A percentile compares a stretch with the other conserved stretches of the same genome.
Conservation (phyloP, 805 yeast genomes). For the Vanderwaltozyma yarrowii region DNA sequence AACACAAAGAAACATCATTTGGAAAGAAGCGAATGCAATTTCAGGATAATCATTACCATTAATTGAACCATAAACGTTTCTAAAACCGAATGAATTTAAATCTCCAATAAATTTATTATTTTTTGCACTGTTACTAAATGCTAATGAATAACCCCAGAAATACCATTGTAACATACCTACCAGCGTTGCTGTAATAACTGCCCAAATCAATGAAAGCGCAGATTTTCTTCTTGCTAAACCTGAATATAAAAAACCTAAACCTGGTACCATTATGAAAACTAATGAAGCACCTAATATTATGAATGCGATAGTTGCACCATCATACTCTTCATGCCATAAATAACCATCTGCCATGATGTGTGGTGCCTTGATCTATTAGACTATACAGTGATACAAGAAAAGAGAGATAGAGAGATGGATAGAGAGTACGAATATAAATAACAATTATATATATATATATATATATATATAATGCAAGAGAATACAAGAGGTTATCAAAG, state of each 20-base stretch:
- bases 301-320: constrained; percentile 38
- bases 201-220: constrained; percentile 82
- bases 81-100: constrained; percentile 70
- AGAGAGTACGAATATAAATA: no score
- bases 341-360: constrained; percentile 7
- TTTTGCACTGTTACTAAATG: constrained; percentile 65
- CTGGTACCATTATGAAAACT: constrained; percentile 90
- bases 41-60: constrained; percentile 48
- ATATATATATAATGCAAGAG: no score
- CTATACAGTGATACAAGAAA: no score
- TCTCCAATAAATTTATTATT: constrained; percentile 83
- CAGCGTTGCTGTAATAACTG: constrained; percentile 59
- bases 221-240: constrained; percentile 86
- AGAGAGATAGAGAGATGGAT: no score
- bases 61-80: constrained; percentile 47
- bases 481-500: no score
- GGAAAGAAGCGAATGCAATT: constrained; percentile 75
- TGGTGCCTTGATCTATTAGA: no score
- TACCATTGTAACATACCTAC: constrained; percentile 87
- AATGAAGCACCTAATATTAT: constrained; percentile 54
- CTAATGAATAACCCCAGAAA: constrained; percentile 95
- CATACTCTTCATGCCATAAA: constrained; percentile 31
- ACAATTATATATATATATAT: no score
- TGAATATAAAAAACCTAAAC: constrained; percentile 83
- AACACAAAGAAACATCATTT: constrained; percentile 86